phyloP scores from a whole-genome alignment of 2,329 filamentous ascomycete genomes.

The Colletotrichum tanaceti region DNA sequence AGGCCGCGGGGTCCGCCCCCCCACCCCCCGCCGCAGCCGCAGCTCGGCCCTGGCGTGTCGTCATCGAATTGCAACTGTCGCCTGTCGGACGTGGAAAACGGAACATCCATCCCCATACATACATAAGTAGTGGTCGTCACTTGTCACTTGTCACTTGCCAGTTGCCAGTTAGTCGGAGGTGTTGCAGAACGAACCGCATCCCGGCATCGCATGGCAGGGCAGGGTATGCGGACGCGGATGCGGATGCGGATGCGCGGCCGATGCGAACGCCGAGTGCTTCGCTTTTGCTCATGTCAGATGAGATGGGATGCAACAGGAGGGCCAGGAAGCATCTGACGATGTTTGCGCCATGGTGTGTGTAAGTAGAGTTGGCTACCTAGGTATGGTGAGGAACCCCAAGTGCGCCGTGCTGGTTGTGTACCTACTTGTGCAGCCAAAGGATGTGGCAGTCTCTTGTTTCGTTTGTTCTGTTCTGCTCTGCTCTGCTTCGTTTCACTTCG shows the following conservation, averaged over 20 bases:
- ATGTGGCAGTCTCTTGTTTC: no score
- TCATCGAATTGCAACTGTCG: constrained; percentile 25
- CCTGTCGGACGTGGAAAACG: no score
- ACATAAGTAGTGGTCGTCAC: no score
- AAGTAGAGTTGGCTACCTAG: no score
- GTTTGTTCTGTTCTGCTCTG: no score
- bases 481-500: not conserved
- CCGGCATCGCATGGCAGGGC: not conserved
- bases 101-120: no score
- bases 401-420: not conserved
- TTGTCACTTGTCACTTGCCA: no score
- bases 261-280: constrained; percentile 11
- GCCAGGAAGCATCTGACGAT: not conserved
- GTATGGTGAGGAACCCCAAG: not conserved
- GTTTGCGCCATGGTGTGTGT: not conserved
- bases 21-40: constrained; percentile 13
- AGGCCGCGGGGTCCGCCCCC: constrained; percentile 17
- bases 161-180: no score
- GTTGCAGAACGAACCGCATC: not conserved
- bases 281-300: constrained; percentile 29
- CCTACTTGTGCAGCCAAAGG: no score
- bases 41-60: constrained; percentile 21
- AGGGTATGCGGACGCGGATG: no score
- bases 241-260: not conserved
- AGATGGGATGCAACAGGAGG: not conserved